Percentiles rank a stretch among this genome's conserved stretches.
Evolutionary conservation across 345 rosid species (phyloP).

Genomic region (Corymbia maculata): DNA sequence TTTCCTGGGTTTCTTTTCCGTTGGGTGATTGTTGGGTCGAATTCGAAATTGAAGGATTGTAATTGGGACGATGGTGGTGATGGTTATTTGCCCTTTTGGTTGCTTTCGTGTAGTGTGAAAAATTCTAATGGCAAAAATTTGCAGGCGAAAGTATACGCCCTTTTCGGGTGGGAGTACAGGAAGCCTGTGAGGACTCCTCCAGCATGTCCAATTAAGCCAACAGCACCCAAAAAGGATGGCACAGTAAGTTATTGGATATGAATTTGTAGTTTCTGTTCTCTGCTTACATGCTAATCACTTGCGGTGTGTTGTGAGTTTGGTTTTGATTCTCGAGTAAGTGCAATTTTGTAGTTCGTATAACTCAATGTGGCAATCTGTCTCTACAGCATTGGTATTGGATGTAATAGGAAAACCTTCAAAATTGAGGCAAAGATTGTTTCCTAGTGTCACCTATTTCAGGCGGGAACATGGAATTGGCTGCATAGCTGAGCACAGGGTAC

Average conservation of each 20-base stretch:
- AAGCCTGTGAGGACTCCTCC: constrained; percentile 83
- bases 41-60: neutral
- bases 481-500: neutral
- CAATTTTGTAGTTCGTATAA: neutral
- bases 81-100: neutral
- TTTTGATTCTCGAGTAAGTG: neutral
- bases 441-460: neutral
- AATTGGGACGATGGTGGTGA: neutral
- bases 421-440: neutral
- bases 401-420: neutral
- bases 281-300: neutral
- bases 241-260: constrained; percentile 28
- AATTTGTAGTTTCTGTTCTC: neutral
- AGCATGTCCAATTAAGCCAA: constrained; percentile 74
- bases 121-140: neutral
- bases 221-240: constrained; percentile 18
- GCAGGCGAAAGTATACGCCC: constrained; percentile 62
- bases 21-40: neutral
- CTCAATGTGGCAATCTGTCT: neutral
- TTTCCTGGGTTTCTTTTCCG: neutral
- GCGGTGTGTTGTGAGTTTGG: neutral
- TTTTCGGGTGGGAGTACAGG: constrained; percentile 93
- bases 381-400: neutral
- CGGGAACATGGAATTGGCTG: neutral
- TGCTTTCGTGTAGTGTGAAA: neutral